Evolutionary conservation across 495 filamentous ascomycete species (phyloP).

Genomic region (Parmelia sp.): DNA sequence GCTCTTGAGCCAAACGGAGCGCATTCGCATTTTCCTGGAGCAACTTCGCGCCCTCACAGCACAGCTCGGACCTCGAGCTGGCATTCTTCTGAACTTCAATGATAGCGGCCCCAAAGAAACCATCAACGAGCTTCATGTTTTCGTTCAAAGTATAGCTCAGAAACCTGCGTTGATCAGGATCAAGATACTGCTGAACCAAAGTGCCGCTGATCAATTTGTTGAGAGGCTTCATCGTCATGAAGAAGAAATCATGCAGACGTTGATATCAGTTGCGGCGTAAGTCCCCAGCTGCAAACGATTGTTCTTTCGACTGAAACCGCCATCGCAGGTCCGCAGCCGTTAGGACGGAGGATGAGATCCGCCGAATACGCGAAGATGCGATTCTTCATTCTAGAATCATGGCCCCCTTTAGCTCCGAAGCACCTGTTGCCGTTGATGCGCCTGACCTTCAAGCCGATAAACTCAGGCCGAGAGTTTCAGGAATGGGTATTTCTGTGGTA

Average conservation of each 20-base stretch:
- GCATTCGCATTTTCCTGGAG: conserved; percentile 5
- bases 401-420: conserved; percentile 6
- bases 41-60: conserved; percentile 4
- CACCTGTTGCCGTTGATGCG: conserved; percentile 6
- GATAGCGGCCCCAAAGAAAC: conserved; percentile 6
- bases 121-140: conserved; percentile 5
- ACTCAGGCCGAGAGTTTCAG: background rate
- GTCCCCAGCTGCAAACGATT: background rate
- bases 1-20: conserved; percentile 8
- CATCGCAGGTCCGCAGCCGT: conserved; percentile 6
- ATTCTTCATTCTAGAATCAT: conserved; percentile 8
- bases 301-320: background rate
- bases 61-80: conserved; percentile 3
- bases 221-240: conserved; percentile 4
- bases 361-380: conserved; percentile 3
- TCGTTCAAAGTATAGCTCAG: conserved; percentile 4
- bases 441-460: conserved; percentile 3
- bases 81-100: conserved; percentile 7
- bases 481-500: background rate
- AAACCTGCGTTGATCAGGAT: conserved; percentile 1
- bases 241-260: conserved; percentile 8
- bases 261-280: conserved; percentile 1
- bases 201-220: conserved; percentile 3
- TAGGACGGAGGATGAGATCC: conserved; percentile 8
- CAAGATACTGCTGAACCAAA: conserved; percentile 5